Conservation (phyloP, 495 filamentous ascomycete genomes). For the Darksidea phi region DNA sequence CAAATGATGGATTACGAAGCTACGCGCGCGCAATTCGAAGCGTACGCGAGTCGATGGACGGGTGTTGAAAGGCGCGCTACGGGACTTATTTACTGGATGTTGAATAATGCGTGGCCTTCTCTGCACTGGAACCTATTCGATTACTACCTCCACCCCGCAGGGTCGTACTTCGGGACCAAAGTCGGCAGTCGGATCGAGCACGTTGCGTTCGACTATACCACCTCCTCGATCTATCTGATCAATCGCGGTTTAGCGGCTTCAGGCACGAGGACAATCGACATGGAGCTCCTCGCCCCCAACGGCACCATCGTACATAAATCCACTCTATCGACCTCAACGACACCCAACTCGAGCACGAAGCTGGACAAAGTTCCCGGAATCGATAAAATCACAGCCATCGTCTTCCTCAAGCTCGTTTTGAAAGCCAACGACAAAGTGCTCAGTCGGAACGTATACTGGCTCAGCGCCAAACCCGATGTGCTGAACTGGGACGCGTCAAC, state of each 20-base stretch:
- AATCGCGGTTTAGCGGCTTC: slow-evolving; percentile 52
- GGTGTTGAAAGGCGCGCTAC: slow-evolving; percentile 56
- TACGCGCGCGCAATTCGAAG: slow-evolving; percentile 60
- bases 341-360: slow-evolving; percentile 20
- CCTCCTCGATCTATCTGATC: slow-evolving; percentile 51
- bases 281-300: slow-evolving; percentile 51
- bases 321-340: too few relatives aligned
- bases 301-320: slow-evolving; percentile 47
- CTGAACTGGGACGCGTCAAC: slow-evolving; percentile 57
- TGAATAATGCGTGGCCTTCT: slow-evolving; percentile 64
- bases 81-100: slow-evolving; percentile 67
- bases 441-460: slow-evolving; percentile 65
- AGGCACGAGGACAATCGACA: slow-evolving; percentile 47
- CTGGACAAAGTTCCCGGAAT: slow-evolving; percentile 34
- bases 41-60: slow-evolving; percentile 50
- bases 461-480: slow-evolving; percentile 50
- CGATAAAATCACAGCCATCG: slow-evolving; percentile 42
- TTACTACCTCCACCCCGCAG: slow-evolving; percentile 59
- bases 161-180: slow-evolving; percentile 61
- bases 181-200: slow-evolving; percentile 54
- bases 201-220: slow-evolving; percentile 55
- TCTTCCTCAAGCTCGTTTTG: slow-evolving; percentile 54
- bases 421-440: slow-evolving; percentile 40
- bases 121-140: slow-evolving; percentile 68
- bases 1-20: slow-evolving; percentile 59